Base-by-base conservation (phyloP, 768 basidiomycete genomes). In the Tulasnella sp. region DNA sequence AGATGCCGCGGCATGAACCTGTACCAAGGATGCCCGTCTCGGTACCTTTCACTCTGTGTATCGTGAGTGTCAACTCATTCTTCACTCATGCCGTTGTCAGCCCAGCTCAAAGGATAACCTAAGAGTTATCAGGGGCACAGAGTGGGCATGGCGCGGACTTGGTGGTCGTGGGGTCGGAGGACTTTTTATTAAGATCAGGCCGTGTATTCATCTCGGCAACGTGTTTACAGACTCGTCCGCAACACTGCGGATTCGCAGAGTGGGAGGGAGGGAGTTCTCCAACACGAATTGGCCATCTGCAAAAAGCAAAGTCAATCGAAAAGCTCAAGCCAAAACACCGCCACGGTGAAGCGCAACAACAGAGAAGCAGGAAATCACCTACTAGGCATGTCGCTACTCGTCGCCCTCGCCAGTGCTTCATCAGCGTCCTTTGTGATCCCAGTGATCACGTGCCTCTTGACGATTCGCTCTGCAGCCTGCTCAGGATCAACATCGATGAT, bases 301-400 rank as follows among this genome's bases (percentile, higher is more conserved):
- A 2, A 43, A 0, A 50, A 29, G 61, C 42, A 46, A 21, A 4
- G 30, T 15, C n/a, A 49, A 12, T 24, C n/a, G 24, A 15, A 48
- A 41, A n/a, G n/a, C n/a, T n/a, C n/a, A n/a, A n/a, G n/a, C n/a
- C n/a, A n/a, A n/a, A n/a, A n/a, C n/a, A n/a, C 12, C 12, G 24
- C 24, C n/a, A 21, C 17, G 25, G 8, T 22, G 27, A n/a, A 49
- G 19, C 17, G 15, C 15, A 54, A 46, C 10, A 46, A 22, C 17
- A 27, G 54, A 11, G 55, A 27, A 25, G n/a, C 29, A 64, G n/a
- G n/a, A n/a, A n/a, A n/a, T n/a, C 30, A 61, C 67, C 53, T 46
- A 89, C 86, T 89, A 24, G 85, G 85, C 60, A 79, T 76, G 70
- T 89, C 87, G 63, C 90, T 92, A 61, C 83, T 76, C 59, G 80